Evolutionary conservation across 805 yeast genomes (phyloP).

Genomic region (Hanseniaspora clermontiae): DNA sequence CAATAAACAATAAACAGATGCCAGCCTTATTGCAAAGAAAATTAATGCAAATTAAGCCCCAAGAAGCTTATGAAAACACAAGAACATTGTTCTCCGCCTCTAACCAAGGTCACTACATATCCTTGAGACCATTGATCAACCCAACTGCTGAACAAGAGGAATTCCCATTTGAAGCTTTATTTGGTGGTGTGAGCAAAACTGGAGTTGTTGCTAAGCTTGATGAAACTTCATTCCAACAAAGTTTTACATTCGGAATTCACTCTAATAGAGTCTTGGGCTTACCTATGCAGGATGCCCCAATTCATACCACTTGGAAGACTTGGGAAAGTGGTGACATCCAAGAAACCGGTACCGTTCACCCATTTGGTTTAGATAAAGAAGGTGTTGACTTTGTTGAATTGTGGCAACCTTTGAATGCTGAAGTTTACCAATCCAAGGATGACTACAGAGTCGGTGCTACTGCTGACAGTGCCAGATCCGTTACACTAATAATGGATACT

Average conservation of each 20-base stretch:
- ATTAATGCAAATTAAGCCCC: slow-evolving; percentile 23
- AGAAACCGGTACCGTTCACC: slow-evolving; percentile 26
- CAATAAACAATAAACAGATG: slow-evolving; percentile 17
- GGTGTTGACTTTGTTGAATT: slow-evolving; percentile 25
- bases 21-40: slow-evolving; percentile 25
- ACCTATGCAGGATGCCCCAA: slow-evolving; percentile 5
- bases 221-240: slow-evolving; percentile 18
- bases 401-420: slow-evolving; percentile 28
- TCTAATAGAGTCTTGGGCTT: slow-evolving; percentile 18
- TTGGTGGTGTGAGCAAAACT: slow-evolving; percentile 38
- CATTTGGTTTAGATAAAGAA: slow-evolving; percentile 22
- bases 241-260: slow-evolving; percentile 25
- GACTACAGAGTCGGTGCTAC: slow-evolving; percentile 16
- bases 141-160: slow-evolving; percentile 20
- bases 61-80: slow-evolving; percentile 24
- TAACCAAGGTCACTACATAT: slow-evolving; percentile 26
- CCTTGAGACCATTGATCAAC: slow-evolving; percentile 29
- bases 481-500: slow-evolving; percentile 20
- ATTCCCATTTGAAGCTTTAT: slow-evolving; percentile 49
- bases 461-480: slow-evolving; percentile 16
- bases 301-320: slow-evolving; percentile 24
- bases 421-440: slow-evolving; percentile 16
- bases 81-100: slow-evolving; percentile 24
- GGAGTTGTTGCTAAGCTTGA: slow-evolving; percentile 28
- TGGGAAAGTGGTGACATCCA: slow-evolving; percentile 27